A percentile compares a stretch with the other conserved stretches of the same genome.
phyloP scores from a whole-genome alignment of 2,329 filamentous ascomycete genomes.

The Claviceps africana region DNA sequence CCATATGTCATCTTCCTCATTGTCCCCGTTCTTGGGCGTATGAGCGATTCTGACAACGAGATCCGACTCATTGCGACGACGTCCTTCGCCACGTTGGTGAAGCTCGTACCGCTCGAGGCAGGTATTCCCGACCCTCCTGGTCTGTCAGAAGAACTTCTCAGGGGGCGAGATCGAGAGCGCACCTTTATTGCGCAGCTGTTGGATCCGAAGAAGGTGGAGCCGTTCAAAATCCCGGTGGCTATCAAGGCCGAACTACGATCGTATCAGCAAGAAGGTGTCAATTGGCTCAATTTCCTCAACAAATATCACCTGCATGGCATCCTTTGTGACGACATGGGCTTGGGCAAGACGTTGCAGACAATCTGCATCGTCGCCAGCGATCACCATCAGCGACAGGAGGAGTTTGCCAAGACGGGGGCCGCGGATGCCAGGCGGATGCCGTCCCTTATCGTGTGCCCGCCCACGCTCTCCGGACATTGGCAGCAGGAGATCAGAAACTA shows the following conservation, averaged over 20 bases:
- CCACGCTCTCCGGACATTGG: slow-evolving; percentile 94
- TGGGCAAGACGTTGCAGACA: slow-evolving; percentile 94
- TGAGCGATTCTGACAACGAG: slow-evolving; percentile 97
- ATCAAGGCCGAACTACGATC: slow-evolving; percentile 95
- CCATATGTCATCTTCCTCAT: slow-evolving; percentile 99
- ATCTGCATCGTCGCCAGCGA: slow-evolving; percentile 97
- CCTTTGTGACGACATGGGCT: slow-evolving; percentile 97
- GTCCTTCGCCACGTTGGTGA: slow-evolving; percentile 91
- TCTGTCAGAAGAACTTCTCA: slow-evolving; percentile 72
- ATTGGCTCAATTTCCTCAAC: slow-evolving; percentile 96
- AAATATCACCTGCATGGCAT: slow-evolving; percentile 96
- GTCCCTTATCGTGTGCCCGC: slow-evolving; percentile 89
- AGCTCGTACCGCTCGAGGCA: slow-evolving; percentile 89
- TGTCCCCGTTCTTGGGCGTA: slow-evolving; percentile 86
- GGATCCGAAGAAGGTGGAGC: slow-evolving; percentile 91
- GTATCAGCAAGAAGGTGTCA: slow-evolving; percentile 97
- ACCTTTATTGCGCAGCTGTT: slow-evolving; percentile 95
- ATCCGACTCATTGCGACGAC: slow-evolving; percentile 89
- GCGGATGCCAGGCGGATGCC: slow-evolving; percentile 68
- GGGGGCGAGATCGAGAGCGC: slow-evolving; percentile 82
- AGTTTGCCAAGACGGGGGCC: slow-evolving; percentile 70
- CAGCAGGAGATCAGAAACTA: slow-evolving; percentile 95
- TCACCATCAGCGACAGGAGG: slow-evolving; percentile 83
- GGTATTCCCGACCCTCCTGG: slow-evolving; percentile 95
- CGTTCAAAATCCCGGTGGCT: slow-evolving; percentile 83